These are phyloP conservation scores for Amylocarpus encephaloides DNA, from an alignment of 2,329 filamentous ascomycete species.

Conservation along the genomic window DNA sequence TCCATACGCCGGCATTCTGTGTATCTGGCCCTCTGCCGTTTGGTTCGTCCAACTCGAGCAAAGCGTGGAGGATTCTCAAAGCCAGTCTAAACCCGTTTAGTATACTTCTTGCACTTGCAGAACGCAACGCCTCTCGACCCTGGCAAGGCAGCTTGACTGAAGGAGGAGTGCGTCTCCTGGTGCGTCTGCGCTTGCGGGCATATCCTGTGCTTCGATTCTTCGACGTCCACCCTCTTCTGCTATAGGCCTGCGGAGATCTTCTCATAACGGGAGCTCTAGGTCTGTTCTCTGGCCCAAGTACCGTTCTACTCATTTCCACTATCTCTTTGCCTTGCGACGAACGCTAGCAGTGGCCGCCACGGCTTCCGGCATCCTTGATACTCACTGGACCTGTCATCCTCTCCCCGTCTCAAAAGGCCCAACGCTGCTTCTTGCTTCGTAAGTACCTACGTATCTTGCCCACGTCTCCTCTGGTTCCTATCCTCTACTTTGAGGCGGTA, in stretches of 20 bases:
- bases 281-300: conserved; percentile 1
- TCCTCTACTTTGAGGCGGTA: background rate
- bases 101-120: background rate
- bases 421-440: background rate
- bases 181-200: background rate
- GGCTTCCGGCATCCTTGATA: conserved; percentile 19
- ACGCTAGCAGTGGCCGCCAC: conserved; percentile 10
- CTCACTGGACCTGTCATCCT: background rate
- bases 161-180: background rate
- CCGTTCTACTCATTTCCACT: conserved; percentile 18
- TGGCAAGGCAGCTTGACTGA: background rate
- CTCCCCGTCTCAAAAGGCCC: background rate
- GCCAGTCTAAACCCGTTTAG: conserved; percentile 10
- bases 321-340: conserved; percentile 26
- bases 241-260: background rate
- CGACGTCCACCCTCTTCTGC: background rate
- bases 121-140: conserved; percentile 2
- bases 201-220: background rate
- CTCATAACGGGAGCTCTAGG: background rate
- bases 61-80: conserved; percentile 7
- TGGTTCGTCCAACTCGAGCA: conserved; percentile 14
- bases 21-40: conserved; percentile 13
- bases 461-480: background rate
- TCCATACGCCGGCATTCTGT: conserved; percentile 16
- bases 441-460: background rate